Conservation (phyloP, 2,329 filamentous ascomycete species). For the Claviceps sp. region DNA sequence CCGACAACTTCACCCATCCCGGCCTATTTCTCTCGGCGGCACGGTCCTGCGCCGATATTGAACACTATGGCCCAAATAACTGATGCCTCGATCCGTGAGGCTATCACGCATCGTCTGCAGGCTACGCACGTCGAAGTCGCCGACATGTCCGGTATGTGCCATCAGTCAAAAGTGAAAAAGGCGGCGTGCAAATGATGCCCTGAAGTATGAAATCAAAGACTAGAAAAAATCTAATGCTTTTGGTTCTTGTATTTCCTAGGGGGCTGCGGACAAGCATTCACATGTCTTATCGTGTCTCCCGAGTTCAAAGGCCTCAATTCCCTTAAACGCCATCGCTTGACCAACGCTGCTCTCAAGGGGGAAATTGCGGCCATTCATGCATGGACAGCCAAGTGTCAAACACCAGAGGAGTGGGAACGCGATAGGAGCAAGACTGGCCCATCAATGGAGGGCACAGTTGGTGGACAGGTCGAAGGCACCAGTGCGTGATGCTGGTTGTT, state of each 20-base stretch:
- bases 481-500: constrained; percentile 1
- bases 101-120: constrained; percentile 55
- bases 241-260: constrained; percentile 21
- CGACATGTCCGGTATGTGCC: constrained; percentile 70
- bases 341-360: constrained; percentile 69
- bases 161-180: neutral
- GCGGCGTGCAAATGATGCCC: neutral
- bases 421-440: constrained; percentile 31
- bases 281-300: constrained; percentile 47
- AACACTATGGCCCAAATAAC: constrained; percentile 39
- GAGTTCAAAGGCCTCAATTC: constrained; percentile 60
- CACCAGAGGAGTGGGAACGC: constrained; percentile 76
- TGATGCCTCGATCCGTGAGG: constrained; percentile 53
- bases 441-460: constrained; percentile 30
- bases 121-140: constrained; percentile 76
- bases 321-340: constrained; percentile 73
- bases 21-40: neutral
- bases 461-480: constrained; percentile 26
- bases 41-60: neutral
- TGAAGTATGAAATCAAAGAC: neutral
- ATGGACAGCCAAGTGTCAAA: constrained; percentile 90
- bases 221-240: neutral
- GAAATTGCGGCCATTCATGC: constrained; percentile 89
- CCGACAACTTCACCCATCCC: neutral
- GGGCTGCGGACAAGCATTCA: constrained; percentile 49